Base-by-base conservation (phyloP, 441 rosid genomes). In the Hypseocharis bilobata region DNA sequence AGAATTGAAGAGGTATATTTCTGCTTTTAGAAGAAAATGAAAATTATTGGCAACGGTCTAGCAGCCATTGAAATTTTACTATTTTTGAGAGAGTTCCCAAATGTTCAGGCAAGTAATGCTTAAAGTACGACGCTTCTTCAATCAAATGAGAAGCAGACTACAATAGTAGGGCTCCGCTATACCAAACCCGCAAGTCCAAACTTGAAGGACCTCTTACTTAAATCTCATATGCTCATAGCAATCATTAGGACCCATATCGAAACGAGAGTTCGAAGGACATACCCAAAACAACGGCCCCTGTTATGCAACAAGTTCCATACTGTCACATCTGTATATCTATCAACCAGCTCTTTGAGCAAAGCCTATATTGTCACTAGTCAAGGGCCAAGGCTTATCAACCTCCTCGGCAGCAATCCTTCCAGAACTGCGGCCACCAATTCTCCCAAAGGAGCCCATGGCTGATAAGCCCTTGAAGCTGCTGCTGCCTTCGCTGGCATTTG, bases 381-480 rank as follows among this genome's bases (percentile, higher is more conserved):
- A 6, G 79, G 82, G n/a, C n/a, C 63, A 77, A 6, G 79, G 82
- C 78, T 93, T 93, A 71, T 88, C 84, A 11, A 81, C 61, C 84
- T 77, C 85, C 16, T 86, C 93, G 6, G 90, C 87, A 6, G 87
- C 87, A 28, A 88, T 76, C 73, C 91, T 87, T 52, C 89, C 99
- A 0, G 99, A 87, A 68, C 91, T 83, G 14, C 91, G 88, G 51
- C 93, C 90, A 0, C 85, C 86, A 77, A 86, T 86, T 74, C 77
- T 93, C 7, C 89, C 85, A 20, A 87, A 86, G 20, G 96, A 71
- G 10, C 89, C 80, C 7, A 83, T 80, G 14, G 83, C 72, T 4
- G 98, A 77, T 69, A 93, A 66, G 47, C 96, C 84, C 85, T 86
- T 88, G 84, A 93, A 91, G 77, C 95, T 93, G 82, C 96, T 87